phyloP scores from a whole-genome alignment of 1,284 basidiomycete species.

The Puccinia polysora region DNA sequence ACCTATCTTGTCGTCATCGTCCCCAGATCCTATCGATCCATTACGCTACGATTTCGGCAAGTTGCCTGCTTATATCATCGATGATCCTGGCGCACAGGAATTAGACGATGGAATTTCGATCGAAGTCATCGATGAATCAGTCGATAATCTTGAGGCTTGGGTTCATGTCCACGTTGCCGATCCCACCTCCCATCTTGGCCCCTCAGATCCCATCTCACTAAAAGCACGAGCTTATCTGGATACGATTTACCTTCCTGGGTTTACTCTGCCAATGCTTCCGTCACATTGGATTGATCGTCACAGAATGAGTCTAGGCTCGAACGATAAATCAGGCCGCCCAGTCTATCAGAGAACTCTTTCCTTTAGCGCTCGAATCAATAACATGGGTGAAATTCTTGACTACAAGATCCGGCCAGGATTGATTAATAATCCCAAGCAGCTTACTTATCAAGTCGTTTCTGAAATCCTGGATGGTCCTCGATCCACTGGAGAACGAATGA shows the following conservation, averaged over 20 bases:
- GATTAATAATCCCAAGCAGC: slow-evolving; percentile 64
- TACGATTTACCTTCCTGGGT: slow-evolving; percentile 65
- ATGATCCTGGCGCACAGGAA: slow-evolving; percentile 74
- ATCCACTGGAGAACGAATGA: slow-evolving; percentile 45
- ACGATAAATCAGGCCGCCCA: slow-evolving; percentile 54
- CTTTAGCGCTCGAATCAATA: slow-evolving; percentile 71
- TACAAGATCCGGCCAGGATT: slow-evolving; percentile 67
- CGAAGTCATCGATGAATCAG: slow-evolving; percentile 55
- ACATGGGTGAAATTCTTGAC: slow-evolving; percentile 65
- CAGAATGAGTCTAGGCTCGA: slow-evolving; percentile 61
- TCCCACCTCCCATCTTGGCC: slow-evolving; percentile 74
- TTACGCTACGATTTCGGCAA: slow-evolving; percentile 80
- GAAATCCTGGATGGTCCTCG: slow-evolving; percentile 56
- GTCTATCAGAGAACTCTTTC: slow-evolving; percentile 62
- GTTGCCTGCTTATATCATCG: slow-evolving; percentile 80
- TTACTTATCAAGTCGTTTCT: slow-evolving; percentile 71
- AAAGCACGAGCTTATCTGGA: slow-evolving; percentile 59
- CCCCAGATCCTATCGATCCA: slow-evolving; percentile 57
- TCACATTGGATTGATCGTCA: slow-evolving; percentile 50
- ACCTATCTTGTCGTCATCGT: slow-evolving; percentile 33
- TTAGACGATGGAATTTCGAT: slow-evolving; percentile 91
- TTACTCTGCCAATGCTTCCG: slow-evolving; percentile 68
- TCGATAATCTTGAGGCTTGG: slow-evolving; percentile 59
- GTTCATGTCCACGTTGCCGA: slow-evolving; percentile 90
- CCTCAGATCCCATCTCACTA: slow-evolving; percentile 62